Conservation (phyloP, 225 moss, liverwort and hornwort genomes). For the Sphagnum contortum region DNA sequence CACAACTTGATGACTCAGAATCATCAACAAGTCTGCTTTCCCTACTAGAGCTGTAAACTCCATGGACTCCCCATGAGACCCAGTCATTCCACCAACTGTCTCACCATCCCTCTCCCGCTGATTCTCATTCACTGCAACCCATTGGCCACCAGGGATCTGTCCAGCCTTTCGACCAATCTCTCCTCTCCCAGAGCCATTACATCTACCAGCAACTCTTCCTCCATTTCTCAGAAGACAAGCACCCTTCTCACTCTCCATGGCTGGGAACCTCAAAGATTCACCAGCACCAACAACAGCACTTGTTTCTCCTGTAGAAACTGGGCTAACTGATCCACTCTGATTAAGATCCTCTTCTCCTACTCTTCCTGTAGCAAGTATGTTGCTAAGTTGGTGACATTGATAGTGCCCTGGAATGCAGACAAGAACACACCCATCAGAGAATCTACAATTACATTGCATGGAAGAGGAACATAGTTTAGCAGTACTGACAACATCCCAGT, state of each 20-base stretch:
- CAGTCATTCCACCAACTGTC: slow-evolving; percentile 10
- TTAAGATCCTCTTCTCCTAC: slow-evolving; percentile 16
- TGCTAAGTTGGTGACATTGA: slow-evolving; percentile 18
- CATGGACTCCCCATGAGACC: slow-evolving; percentile 1
- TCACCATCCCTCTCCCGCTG: slow-evolving; percentile 54
- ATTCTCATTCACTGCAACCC: slow-evolving; percentile 85
- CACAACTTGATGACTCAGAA: slow-evolving; percentile 28
- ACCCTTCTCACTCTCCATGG: slow-evolving; percentile 20
- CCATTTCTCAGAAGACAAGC: slow-evolving; percentile 13
- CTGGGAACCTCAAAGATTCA: slow-evolving; percentile 13
- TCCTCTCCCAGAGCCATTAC: slow-evolving; percentile 41
- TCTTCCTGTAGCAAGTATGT: slow-evolving; percentile 14
- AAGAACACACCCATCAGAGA: slow-evolving; percentile 1
- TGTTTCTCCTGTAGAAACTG: slow-evolving; percentile 20
- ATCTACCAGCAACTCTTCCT: slow-evolving; percentile 42
- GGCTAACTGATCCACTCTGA: slow-evolving; percentile 3
- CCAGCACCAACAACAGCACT: slow-evolving; percentile 2
- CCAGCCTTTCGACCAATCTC: slow-evolving; percentile 51
- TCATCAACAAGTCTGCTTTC: slow-evolving; percentile 5
- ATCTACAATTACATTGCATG: not conserved
- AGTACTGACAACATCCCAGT: too few species aligned
- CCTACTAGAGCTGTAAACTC: slow-evolving; percentile 1
- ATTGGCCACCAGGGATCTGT: slow-evolving; percentile 57
- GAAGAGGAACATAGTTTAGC: too few species aligned
- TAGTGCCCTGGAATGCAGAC: slow-evolving; percentile 18